Base-by-base conservation (phyloP, 495 filamentous ascomycete species). In the Tuber melanosporum region DNA sequence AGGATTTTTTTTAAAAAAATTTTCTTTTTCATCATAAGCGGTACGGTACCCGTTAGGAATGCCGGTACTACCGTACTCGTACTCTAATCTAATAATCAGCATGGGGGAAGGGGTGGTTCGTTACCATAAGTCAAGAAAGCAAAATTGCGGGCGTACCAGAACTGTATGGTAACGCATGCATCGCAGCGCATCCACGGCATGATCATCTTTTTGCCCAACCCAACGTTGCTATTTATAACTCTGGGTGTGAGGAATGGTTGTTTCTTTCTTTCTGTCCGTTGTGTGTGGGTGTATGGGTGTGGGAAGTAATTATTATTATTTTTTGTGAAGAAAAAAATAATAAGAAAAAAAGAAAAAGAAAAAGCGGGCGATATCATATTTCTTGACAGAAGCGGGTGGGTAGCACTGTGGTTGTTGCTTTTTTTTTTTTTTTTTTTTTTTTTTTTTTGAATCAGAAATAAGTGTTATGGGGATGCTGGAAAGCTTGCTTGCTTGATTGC, bases 401-500 rank as follows among this genome's bases (percentile, higher is more conserved):
- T 45, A 15, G 44, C 10, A 44, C 8, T 49, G 49, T 8, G 49
- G 20, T 62, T 36, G 26, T 66, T 66, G 26, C 57, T 66, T 66
- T 66, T 66, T 66, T 12, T 6, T 17, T 17, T 36, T 36, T 36
- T 26, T n/a, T 26, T 0, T 26, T 0, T 32, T 17, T 36, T 36
- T 36, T 26, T n/a, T 26, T 0, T 26, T 0, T 32, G 26, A 66
- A 66, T 32, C n/a, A 32, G 57, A 66, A 66, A 66, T 32, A 32
- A n/a, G 6, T 6, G 45, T 47, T 0, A 9, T 22, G 52, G 22
- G 22, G 4, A 9, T 47, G 8, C 52, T 26, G 57, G 57, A 19
- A 71, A 36, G 74, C 76, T 78, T 49, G n/a, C 36, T 72, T 49
- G 73, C 71, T 32, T 77, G 74, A 74, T 78, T 49, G n/a, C 36